Evolutionary conservation across 768 basidiomycete species (phyloP).

Genomic region (Boletus edulis): DNA sequence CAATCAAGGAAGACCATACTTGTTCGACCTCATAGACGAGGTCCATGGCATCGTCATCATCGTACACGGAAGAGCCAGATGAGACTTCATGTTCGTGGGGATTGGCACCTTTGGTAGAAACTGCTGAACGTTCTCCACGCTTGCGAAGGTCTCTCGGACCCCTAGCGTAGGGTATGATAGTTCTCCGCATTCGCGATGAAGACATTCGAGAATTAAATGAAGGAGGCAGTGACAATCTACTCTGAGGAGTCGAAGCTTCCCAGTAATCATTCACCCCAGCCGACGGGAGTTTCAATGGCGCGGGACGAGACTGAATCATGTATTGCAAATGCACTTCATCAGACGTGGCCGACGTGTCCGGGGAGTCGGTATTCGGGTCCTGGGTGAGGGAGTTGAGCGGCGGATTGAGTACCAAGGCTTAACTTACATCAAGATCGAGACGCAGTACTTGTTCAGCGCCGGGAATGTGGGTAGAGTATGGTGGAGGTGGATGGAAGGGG

Average conservation of each 20-base stretch:
- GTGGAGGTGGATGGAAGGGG: too few relatives aligned
- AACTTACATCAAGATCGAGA: too few relatives aligned
- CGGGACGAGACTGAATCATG: constrained; percentile 51
- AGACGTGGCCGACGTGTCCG: too few relatives aligned
- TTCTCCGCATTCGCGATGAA: constrained; percentile 32
- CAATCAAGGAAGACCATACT: too few relatives aligned
- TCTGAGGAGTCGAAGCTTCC: constrained; percentile 21
- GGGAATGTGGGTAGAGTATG: too few relatives aligned
- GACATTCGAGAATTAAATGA: constrained; percentile 25
- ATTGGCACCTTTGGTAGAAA: constrained; percentile 33
- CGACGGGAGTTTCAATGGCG: constrained; percentile 11
- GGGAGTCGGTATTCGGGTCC: too few relatives aligned
- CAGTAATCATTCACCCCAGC: constrained; percentile 17
- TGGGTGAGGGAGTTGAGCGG: too few relatives aligned
- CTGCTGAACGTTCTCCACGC: constrained; percentile 52
- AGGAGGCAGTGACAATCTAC: constrained; percentile 32
- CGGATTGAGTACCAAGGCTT: too few relatives aligned
- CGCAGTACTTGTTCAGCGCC: too few relatives aligned
- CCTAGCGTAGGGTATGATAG: constrained; percentile 26
- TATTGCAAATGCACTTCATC: constrained; percentile 41
- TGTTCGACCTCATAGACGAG: constrained; percentile 35
- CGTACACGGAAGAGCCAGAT: constrained; percentile 49
- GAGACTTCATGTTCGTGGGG: constrained; percentile 47
- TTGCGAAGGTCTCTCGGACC: constrained; percentile 42
- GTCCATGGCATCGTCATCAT: constrained; percentile 48